Evolutionary conservation across 345 rosid species (phyloP).

Genomic region (Gynandropsis gynandra): DNA sequence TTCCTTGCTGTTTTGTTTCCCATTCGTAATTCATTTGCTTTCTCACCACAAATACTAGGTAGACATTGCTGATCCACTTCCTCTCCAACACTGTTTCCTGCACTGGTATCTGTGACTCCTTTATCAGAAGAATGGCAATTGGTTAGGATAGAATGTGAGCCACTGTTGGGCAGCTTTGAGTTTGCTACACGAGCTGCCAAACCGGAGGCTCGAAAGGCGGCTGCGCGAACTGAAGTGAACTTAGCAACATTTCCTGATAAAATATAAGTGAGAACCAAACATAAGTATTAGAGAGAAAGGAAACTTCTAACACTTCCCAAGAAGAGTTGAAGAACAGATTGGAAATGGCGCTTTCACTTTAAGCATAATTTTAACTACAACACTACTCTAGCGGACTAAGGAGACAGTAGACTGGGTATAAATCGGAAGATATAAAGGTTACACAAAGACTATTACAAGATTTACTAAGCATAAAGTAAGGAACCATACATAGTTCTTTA

Average conservation of each 20-base stretch:
- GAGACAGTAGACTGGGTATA: not conserved
- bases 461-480: not conserved
- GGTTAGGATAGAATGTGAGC: conserved; percentile 23
- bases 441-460: not conserved
- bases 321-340: conserved; percentile 1
- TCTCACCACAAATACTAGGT: conserved; percentile 19
- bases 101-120: conserved; percentile 16
- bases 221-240: conserved; percentile 28
- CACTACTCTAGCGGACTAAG: not conserved
- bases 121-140: conserved; percentile 35
- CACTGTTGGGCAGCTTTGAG: conserved; percentile 20
- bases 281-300: conserved; percentile 8
- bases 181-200: conserved; percentile 38
- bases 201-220: conserved; percentile 59
- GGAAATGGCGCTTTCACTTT: not conserved
- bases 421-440: not conserved
- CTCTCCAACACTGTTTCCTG: conserved; percentile 25
- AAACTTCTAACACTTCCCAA: conserved; percentile 10
- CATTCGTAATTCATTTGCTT: conserved; percentile 24
- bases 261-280: not conserved
- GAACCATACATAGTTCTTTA: not conserved
- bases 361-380: conserved; percentile 1
- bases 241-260: conserved; percentile 12
- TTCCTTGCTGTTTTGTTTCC: conserved; percentile 44
- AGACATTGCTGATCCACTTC: conserved; percentile 26